Percentiles rank a stretch among this genome's conserved stretches.
Conservation (phyloP, 345 rosid genomes). For the Bruguiera gymnorhiza region DNA sequence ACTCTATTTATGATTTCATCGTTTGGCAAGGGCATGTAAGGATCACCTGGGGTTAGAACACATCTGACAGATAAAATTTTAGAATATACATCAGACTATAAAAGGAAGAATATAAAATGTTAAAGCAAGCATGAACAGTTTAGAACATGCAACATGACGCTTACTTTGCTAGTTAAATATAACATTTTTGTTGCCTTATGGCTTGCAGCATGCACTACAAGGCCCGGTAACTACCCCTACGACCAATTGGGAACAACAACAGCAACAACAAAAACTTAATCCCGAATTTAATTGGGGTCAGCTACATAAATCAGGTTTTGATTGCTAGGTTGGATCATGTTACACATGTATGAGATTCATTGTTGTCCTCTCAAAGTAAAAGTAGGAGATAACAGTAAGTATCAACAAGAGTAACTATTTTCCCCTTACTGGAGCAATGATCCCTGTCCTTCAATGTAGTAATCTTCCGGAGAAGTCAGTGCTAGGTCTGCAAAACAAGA, state of each 20-base stretch:
- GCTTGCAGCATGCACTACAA: too few species aligned
- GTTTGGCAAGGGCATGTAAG: conserved; percentile 83
- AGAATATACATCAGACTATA: not conserved
- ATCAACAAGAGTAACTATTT: not conserved
- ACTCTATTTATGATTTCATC: conserved; percentile 84
- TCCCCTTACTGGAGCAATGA: conserved; percentile 89
- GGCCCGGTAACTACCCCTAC: too few species aligned
- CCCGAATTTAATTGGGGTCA: too few species aligned
- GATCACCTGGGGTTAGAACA: conserved; percentile 93
- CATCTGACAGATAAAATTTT: conserved; percentile 49
- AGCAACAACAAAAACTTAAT: too few species aligned
- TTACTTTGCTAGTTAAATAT: not conserved
- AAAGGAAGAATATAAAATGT: not conserved
- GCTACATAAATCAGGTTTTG: too few species aligned
- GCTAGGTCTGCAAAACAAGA: conserved; percentile 97
- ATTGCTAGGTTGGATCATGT: too few species aligned
- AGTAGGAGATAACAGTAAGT: not conserved
- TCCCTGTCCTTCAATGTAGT: conserved; percentile 93
- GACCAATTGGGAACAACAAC: too few species aligned
- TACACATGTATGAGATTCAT: not conserved
- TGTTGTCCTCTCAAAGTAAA: not conserved
- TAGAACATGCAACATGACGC: not conserved
- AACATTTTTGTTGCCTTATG: too few species aligned
- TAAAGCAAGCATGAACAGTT: not conserved
- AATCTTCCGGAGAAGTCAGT: conserved; percentile 84